phyloP scores from a whole-genome alignment of 805 yeast genomes.

The Alloascoidea africana region DNA sequence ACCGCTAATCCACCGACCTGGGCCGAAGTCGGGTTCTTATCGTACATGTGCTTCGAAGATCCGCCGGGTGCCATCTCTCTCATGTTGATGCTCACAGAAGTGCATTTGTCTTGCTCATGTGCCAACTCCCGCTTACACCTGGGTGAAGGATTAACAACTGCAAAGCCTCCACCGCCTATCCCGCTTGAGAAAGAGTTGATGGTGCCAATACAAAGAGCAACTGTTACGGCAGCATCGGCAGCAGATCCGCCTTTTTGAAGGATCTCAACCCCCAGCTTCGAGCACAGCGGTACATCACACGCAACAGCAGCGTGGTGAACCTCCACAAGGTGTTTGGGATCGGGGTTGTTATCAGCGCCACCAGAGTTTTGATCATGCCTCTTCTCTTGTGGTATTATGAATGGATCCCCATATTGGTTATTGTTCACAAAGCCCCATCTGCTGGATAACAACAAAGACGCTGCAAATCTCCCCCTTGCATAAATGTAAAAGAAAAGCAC shows the following conservation, averaged over 20 bases:
- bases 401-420: too few species aligned
- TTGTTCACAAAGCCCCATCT: too few species aligned
- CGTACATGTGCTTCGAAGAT: slow-evolving; percentile 54
- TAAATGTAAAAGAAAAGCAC: too few species aligned
- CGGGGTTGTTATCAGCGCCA: neutral
- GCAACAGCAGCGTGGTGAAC: slow-evolving; percentile 46
- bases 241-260: slow-evolving; percentile 45
- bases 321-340: slow-evolving; percentile 3
- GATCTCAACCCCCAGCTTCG: slow-evolving; percentile 43
- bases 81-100: slow-evolving; percentile 59
- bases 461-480: too few species aligned
- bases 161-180: slow-evolving; percentile 86
- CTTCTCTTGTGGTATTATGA: too few species aligned
- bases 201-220: slow-evolving; percentile 78
- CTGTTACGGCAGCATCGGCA: slow-evolving; percentile 87
- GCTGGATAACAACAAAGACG: too few species aligned
- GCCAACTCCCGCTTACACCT: too few species aligned
- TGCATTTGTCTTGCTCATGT: slow-evolving; percentile 21
- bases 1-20: slow-evolving; percentile 77
- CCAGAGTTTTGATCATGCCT: slow-evolving; percentile 1
- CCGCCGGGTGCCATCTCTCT: slow-evolving; percentile 72
- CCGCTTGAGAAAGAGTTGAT: slow-evolving; percentile 76
- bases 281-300: slow-evolving; percentile 48
- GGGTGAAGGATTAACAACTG: slow-evolving; percentile 35
- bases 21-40: slow-evolving; percentile 24